Evolutionary conservation across 106 monocot species (phyloP), one percentile per base, ranked within the genome.

Genomic region (Acorus calamus): DNA sequence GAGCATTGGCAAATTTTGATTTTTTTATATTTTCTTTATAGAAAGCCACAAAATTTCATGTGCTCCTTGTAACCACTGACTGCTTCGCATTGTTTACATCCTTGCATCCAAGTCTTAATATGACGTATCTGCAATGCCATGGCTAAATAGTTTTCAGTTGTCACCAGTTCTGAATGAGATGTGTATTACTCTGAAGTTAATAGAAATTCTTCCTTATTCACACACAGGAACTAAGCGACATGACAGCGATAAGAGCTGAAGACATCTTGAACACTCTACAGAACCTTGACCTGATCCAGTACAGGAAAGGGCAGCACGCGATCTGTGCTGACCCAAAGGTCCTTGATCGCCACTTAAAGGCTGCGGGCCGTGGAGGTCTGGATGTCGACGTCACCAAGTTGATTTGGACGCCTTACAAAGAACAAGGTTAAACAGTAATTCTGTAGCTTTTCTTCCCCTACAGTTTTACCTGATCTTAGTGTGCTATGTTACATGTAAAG

Each of bases 351-450:
- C 96, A 91, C 65, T 80, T 96, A 5, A 96, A 96, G 74, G 96
- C 89, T 12, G 93, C 89, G 0, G 89, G 93, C 4, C 82, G 90
- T 7, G 94, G 94, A 6, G 96, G 96, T 43, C 57, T 85, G 46
- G 96, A 96, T 13, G 87, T 96, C 5, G 96, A 96, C 48, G 91
- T 87, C 9, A 71, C 73, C 68, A 96, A 91, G 66, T 77, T 96
- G 70, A 96, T 96, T 51, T 96, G 96, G 96, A 91, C 87, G n/a
- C 96, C 96, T 14, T 96, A 87, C 67, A 96, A 91, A 75, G 96
- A 96, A 14, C 96, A 91, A 69, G 73, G 83, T 13, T 93, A 83
- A 58, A 28, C 28, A 28, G 28, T 28, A 28, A 28, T 28, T 28
- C 28, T 28, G 28, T 28, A 28, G 1, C 28, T 28, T 28, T 28